Evolutionary conservation across 345 rosid genomes (phyloP).

Genomic region (Linum tenue): DNA sequence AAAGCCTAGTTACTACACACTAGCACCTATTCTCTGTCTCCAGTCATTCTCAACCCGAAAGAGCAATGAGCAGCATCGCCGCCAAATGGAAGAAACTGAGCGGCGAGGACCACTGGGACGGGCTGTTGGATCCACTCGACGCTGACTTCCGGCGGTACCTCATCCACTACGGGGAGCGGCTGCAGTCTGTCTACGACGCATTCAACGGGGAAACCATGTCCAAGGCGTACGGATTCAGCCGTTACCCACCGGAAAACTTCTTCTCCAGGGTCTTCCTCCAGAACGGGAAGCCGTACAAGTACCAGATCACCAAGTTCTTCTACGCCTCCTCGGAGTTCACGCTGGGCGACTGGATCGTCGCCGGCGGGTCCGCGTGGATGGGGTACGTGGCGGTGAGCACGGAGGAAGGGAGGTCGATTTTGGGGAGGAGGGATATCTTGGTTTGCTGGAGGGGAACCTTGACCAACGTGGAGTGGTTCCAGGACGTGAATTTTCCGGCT

Average conservation of each 20-base stretch:
- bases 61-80: constrained; percentile 1
- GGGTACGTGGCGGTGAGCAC: constrained; percentile 26
- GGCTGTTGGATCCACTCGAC: constrained; percentile 24
- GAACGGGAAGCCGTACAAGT: constrained; percentile 23
- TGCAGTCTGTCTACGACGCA: constrained; percentile 2
- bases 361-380: constrained; percentile 9
- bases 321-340: constrained; percentile 12
- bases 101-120: constrained; percentile 24
- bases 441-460: constrained; percentile 30
- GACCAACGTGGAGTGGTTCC: neutral
- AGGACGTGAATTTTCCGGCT: neutral
- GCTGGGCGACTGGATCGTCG: neutral
- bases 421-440: constrained; percentile 31
- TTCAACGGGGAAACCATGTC: constrained; percentile 10
- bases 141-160: constrained; percentile 21
- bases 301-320: constrained; percentile 17
- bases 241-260: constrained; percentile 6
- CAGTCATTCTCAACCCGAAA: neutral
- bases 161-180: constrained; percentile 23
- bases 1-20: neutral
- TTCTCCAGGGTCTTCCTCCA: constrained; percentile 15
- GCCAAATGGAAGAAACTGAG: constrained; percentile 16
- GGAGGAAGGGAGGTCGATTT: constrained; percentile 17
- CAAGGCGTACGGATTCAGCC: constrained; percentile 7
- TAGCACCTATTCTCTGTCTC: neutral